A percentile compares a stretch with the other conserved stretches of the same genome.
phyloP scores from a whole-genome alignment of 2,329 filamentous ascomycete species.

The Dothistroma septosporum region DNA sequence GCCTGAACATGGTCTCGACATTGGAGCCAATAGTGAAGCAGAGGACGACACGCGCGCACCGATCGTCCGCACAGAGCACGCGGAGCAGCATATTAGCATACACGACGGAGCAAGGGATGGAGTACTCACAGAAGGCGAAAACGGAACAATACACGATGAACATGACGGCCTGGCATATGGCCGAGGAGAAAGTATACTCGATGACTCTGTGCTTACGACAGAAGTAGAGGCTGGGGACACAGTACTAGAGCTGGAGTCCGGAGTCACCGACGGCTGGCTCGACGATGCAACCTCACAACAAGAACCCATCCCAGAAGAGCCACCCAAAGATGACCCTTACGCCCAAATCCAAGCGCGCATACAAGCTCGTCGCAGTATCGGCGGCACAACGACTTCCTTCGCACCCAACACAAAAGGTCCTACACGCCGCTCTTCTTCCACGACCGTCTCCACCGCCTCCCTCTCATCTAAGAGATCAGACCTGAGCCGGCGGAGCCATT shows the following conservation, averaged over 20 bases:
- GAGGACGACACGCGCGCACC: conserved; percentile 1
- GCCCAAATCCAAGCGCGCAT: conserved; percentile 35
- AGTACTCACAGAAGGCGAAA: conserved; percentile 7
- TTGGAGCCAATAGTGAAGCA: conserved; percentile 5
- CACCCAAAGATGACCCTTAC: conserved; percentile 24
- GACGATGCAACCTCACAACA: neutral
- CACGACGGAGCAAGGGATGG: neutral
- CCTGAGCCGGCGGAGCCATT: conserved; percentile 12
- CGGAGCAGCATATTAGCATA: neutral
- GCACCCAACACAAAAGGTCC: conserved; percentile 39
- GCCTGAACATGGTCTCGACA: neutral
- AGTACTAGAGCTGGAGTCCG: neutral
- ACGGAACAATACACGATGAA: neutral
- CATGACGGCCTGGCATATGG: neutral
- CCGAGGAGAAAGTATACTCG: neutral
- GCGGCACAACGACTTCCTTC: conserved; percentile 25
- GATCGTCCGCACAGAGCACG: neutral
- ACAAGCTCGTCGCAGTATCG: conserved; percentile 33
- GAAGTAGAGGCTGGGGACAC: neutral
- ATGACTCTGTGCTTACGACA: neutral
- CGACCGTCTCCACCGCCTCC: conserved; percentile 22
- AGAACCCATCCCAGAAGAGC: neutral
- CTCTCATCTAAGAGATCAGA: conserved; percentile 14
- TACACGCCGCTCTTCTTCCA: conserved; percentile 38
- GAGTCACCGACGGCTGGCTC: neutral